Percentiles rank a stretch among this genome's conserved stretches.
These are phyloP conservation scores for Ophiostoma quercus DNA, from an alignment of 2,329 filamentous ascomycete species.

Conservation along the genomic window DNA sequence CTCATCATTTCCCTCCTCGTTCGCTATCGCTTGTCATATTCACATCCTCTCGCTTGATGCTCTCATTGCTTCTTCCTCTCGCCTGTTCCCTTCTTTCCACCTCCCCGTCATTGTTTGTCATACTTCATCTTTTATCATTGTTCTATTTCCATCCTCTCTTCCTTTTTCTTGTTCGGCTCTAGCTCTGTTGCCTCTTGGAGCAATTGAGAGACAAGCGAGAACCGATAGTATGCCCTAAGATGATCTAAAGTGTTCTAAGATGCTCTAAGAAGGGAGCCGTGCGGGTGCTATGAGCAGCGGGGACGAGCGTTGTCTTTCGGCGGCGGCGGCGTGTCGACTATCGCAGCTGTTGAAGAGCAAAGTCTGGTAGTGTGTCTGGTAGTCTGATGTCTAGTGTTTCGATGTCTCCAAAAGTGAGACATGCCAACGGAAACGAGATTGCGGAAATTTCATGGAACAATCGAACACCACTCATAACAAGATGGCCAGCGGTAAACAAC, in stretches of 20 bases:
- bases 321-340: neutral
- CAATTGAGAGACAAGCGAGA: constrained; percentile 5
- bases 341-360: neutral
- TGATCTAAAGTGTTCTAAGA: neutral
- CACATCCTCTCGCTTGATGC: neutral
- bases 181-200: neutral
- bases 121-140: neutral
- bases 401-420: constrained; percentile 1
- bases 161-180: neutral
- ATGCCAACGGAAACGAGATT: constrained; percentile 8
- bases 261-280: constrained; percentile 8
- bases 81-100: neutral
- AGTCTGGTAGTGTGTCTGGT: neutral
- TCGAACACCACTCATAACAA: neutral
- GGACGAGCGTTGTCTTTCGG: neutral
- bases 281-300: neutral
- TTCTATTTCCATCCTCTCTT: neutral
- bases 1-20: neutral
- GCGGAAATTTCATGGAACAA: neutral
- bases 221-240: constrained; percentile 6
- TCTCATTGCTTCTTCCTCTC: neutral
- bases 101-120: constrained; percentile 4
- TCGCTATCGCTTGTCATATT: neutral
- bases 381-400: neutral
- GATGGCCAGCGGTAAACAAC: neutral